phyloP scores from a whole-genome alignment of 495 filamentous ascomycete genomes.

The Paragyromitra xinjiangensis region DNA sequence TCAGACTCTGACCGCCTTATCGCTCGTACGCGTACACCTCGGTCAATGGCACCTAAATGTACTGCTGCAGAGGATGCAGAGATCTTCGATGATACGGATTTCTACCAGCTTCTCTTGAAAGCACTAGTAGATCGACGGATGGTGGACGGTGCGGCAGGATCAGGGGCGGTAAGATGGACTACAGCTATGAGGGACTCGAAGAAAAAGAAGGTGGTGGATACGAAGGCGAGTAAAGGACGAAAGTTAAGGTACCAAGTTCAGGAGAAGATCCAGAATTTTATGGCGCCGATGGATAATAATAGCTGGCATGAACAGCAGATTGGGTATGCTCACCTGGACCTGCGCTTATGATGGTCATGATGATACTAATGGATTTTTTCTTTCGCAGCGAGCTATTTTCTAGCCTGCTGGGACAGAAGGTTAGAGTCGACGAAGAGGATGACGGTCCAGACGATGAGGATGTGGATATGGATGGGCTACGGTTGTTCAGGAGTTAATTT shows the following conservation, averaged over 20 bases:
- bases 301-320: conserved; percentile 64
- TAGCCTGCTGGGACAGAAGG: conserved; percentile 82
- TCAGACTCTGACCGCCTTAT: conserved; percentile 72
- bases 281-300: conserved; percentile 81
- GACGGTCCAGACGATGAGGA: conserved; percentile 66
- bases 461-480: conserved; percentile 74
- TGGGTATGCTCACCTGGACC: conserved; percentile 60
- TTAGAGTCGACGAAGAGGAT: conserved; percentile 75
- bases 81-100: conserved; percentile 89
- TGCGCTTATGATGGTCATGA: neutral
- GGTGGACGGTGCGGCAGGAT: conserved; percentile 64
- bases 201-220: conserved; percentile 86
- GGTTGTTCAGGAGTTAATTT: conserved; percentile 69
- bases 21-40: conserved; percentile 70
- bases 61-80: conserved; percentile 60
- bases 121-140: conserved; percentile 89
- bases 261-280: conserved; percentile 97
- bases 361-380: conserved; percentile 12
- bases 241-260: conserved; percentile 94
- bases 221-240: conserved; percentile 91
- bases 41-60: conserved; percentile 77
- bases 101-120: conserved; percentile 90
- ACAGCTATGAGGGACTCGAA: conserved; percentile 82
- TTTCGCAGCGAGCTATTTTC: conserved; percentile 75
- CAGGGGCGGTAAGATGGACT: conserved; percentile 58